A percentile compares a stretch with the other conserved stretches of the same genome.
Evolutionary conservation across 2,329 filamentous ascomycete species (phyloP).

Genomic region (Aspergillus brunneoviolaceus): DNA sequence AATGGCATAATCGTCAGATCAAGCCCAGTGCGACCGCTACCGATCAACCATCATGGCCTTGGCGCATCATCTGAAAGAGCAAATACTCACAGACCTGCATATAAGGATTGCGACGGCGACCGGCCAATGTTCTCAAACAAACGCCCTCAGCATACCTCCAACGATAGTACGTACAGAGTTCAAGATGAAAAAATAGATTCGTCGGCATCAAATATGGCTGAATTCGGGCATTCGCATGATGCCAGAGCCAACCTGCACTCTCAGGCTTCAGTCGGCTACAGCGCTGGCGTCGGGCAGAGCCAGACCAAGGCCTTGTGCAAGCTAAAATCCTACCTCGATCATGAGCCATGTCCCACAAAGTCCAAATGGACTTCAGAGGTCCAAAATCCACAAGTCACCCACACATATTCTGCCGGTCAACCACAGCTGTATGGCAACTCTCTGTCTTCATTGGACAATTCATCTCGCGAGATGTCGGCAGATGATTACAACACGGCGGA

Average conservation of each 20-base stretch:
- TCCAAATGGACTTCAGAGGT: background rate
- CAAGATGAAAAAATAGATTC: background rate
- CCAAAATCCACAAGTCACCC: background rate
- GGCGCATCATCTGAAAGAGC: background rate
- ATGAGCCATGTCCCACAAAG: background rate
- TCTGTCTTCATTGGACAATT: conserved; percentile 14
- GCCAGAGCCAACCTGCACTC: background rate
- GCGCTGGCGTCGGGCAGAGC: background rate
- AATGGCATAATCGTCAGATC: background rate
- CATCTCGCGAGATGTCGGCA: conserved; percentile 22
- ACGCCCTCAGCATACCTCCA: background rate
- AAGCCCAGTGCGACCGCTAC: background rate
- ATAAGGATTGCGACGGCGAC: background rate
- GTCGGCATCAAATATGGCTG: background rate
- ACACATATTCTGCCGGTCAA: background rate
- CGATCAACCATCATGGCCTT: background rate
- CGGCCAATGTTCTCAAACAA: background rate
- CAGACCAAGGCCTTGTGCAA: background rate
- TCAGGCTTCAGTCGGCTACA: background rate
- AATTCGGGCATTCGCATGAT: background rate
- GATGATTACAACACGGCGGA: conserved; percentile 37
- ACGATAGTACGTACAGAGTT: background rate
- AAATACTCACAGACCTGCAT: background rate
- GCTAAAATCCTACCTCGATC: background rate
- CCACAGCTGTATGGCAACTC: conserved; percentile 8